These are phyloP conservation scores for Elongisporangium undulatum DNA, from an alignment of 352 stramenopile species.

Conservation along the genomic window DNA sequence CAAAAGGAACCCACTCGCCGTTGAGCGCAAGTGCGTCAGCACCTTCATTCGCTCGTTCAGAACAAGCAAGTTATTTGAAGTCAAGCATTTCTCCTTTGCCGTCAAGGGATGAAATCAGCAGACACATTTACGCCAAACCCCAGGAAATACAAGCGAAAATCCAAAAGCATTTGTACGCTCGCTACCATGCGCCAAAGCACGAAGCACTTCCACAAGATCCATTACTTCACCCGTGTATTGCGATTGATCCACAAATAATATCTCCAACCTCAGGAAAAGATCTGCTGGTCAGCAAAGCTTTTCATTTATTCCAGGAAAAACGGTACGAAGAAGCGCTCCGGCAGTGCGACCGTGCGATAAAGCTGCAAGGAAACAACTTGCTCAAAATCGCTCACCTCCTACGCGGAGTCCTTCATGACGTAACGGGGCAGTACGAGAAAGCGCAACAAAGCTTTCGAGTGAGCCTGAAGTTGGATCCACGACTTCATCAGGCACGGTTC, in stretches of 20 bases:
- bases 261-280: slow-evolving; percentile 28
- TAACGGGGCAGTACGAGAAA: slow-evolving; percentile 28
- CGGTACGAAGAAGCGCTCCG: slow-evolving; percentile 50
- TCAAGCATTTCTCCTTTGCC: slow-evolving; percentile 24
- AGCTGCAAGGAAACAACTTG: slow-evolving; percentile 47
- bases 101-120: slow-evolving; percentile 52
- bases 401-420: slow-evolving; percentile 50
- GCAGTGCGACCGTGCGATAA: slow-evolving; percentile 48
- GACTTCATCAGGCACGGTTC: slow-evolving; percentile 61
- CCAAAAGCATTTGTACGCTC: slow-evolving; percentile 51
- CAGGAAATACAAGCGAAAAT: slow-evolving; percentile 69
- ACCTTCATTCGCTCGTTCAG: background rate
- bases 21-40: background rate
- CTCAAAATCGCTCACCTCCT: slow-evolving; percentile 61
- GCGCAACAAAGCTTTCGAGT: slow-evolving; percentile 48
- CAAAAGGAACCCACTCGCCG: background rate
- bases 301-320: slow-evolving; percentile 50
- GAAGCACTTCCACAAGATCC: slow-evolving; percentile 54
- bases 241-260: slow-evolving; percentile 39
- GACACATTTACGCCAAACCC: slow-evolving; percentile 55
- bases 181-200: slow-evolving; percentile 29
- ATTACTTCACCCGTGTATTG: slow-evolving; percentile 58
- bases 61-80: background rate
- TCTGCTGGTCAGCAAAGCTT: slow-evolving; percentile 47
- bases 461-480: slow-evolving; percentile 34